Percentiles rank a stretch among this genome's conserved stretches.
Conservation (phyloP, 2,329 filamentous ascomycete species). For the Pleomassaria siparia region DNA sequence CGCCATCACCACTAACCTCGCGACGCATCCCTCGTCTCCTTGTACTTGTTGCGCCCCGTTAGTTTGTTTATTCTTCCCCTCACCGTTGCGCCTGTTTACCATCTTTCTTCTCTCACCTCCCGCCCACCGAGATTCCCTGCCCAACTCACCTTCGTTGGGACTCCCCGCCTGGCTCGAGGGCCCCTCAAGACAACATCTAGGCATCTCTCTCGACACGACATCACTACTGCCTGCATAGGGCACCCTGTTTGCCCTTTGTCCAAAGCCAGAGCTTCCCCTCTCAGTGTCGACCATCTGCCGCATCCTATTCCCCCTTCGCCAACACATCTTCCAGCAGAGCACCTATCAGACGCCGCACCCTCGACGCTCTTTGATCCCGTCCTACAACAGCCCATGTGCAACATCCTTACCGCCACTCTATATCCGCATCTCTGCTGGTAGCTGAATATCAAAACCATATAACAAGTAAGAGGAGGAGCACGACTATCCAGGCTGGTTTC, state of each 20-base stretch:
- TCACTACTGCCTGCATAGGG: constrained; percentile 14
- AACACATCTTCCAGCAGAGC: not conserved
- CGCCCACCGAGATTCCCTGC: constrained; percentile 1
- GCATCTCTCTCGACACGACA: constrained; percentile 11
- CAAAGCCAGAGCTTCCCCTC: constrained; percentile 5
- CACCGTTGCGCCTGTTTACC: constrained; percentile 4
- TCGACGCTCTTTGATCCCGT: constrained; percentile 8
- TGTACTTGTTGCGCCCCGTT: constrained; percentile 12
- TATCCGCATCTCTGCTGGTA: constrained; percentile 45
- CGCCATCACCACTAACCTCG: not conserved
- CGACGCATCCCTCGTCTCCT: constrained; percentile 4
- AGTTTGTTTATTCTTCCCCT: constrained; percentile 7
- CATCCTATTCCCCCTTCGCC: not conserved
- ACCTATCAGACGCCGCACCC: not conserved
- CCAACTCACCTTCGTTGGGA: constrained; percentile 14
- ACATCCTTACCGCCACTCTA: constrained; percentile 38
- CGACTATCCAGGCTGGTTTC: constrained; percentile 25
- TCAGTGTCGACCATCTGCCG: not conserved
- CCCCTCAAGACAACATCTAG: constrained; percentile 14
- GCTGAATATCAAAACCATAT: constrained; percentile 19
- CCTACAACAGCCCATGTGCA: constrained; percentile 38
- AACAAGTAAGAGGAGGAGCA: constrained; percentile 11
- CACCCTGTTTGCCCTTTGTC: constrained; percentile 3
- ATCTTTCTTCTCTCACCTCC: constrained; percentile 7
- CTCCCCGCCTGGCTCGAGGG: not conserved